Evolutionary conservation across 2,329 filamentous ascomycete genomes (phyloP), one percentile per base, ranked within the genome.

Genomic region (Dactylellina sp.): DNA sequence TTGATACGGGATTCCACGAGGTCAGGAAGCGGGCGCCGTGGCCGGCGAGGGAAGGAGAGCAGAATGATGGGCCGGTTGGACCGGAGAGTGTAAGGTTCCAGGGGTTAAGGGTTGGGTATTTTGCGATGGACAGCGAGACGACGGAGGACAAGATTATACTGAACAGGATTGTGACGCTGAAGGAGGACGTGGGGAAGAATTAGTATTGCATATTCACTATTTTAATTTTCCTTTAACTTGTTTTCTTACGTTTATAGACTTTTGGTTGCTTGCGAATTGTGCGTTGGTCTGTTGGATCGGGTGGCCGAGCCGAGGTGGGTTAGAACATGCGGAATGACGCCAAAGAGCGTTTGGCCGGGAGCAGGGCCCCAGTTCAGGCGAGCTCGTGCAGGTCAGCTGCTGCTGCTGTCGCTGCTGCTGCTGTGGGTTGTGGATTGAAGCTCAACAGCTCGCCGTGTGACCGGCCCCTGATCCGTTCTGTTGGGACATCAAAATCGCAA

Each of bases 121-220:
- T 95, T 82, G 88, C 84, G 75, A 84, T 96, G 81, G 93, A 97
- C 80, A 87, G 86, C 55, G 92, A 96, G 78, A 91, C 88, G 71
- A 90, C 88, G 0, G 87, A 88, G 32, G 91, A 92, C n/a, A 91
- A 89, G 81, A 84, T 96, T 76, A 87, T 98, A 52, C 83, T 98
- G 28, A 98, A 98, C 83, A 87, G 92, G 57, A 97, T 98, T 79
- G 93, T 98, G 20, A 91, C 90, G 52, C 82, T 97, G 79, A 96
- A 96, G 84, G 93, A 97, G 82, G 92, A 96, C 79, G 83, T 86
- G n/a, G 88, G 88, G 64, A 93, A 93, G 85, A 81, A 78, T 61
- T 57, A 61, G n/a, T 46, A 59, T 72, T 14, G 6, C 18, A 42
- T 40, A n/a, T n/a, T 25, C n/a, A 35, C 20, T 39, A 53, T n/a